phyloP scores from a whole-genome alignment of 352 stramenopile species.

The Phytophthora parvispora region DNA sequence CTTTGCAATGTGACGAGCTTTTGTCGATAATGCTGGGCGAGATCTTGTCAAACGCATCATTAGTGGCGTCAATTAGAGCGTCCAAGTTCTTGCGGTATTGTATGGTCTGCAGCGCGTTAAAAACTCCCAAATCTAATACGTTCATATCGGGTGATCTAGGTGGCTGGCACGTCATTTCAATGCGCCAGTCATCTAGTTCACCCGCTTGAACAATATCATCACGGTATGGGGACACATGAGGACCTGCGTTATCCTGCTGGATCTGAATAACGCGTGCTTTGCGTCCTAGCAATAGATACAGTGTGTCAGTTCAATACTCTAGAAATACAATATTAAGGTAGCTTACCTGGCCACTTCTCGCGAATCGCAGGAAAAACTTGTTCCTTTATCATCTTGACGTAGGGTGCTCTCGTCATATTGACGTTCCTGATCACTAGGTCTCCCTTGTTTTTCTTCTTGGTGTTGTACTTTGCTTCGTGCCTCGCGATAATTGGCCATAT shows the following conservation, averaged over 20 bases:
- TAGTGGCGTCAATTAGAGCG: neutral
- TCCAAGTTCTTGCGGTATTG: slow-evolving; percentile 4
- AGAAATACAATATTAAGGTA: neutral
- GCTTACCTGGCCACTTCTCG: slow-evolving; percentile 9
- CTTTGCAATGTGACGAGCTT: slow-evolving; percentile 14
- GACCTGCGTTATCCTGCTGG: slow-evolving; percentile 15
- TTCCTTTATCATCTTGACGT: slow-evolving; percentile 11
- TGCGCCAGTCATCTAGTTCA: slow-evolving; percentile 5
- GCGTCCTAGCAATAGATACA: slow-evolving; percentile 2
- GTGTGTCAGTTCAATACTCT: slow-evolving; percentile 1
- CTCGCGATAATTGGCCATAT: slow-evolving; percentile 17
- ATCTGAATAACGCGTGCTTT: slow-evolving; percentile 11
- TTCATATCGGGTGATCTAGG: slow-evolving; percentile 2
- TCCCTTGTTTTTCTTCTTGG: neutral
- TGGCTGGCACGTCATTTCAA: slow-evolving; percentile 16
- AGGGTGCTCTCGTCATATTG: slow-evolving; percentile 3
- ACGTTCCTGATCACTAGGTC: slow-evolving; percentile 18
- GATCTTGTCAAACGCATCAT: neutral
- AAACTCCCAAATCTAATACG: slow-evolving; percentile 10
- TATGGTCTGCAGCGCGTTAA: slow-evolving; percentile 10
- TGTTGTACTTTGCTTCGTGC: neutral
- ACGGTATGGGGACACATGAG: slow-evolving; percentile 11
- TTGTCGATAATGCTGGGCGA: neutral
- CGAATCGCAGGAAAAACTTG: slow-evolving; percentile 18
- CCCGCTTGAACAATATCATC: slow-evolving; percentile 2